Percentiles rank a stretch among this genome's conserved stretches.
phyloP scores from a whole-genome alignment of 2,329 filamentous ascomycete species.

The Sordariomycetes sp. region DNA sequence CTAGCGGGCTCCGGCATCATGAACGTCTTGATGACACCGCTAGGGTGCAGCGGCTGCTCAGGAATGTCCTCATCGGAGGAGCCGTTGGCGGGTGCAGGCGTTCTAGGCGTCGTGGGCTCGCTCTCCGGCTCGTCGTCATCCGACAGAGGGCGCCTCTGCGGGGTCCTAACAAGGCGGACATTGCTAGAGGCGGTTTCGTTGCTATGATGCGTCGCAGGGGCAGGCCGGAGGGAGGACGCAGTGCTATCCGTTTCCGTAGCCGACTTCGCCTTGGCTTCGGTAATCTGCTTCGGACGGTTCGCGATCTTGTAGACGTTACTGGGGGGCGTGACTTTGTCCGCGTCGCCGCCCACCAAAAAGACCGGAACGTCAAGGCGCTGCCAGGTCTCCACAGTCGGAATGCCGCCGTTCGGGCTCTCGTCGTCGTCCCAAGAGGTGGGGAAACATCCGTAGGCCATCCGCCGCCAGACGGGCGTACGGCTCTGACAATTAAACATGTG shows the following conservation, averaged over 20 bases:
- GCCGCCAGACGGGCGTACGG: constrained; percentile 66
- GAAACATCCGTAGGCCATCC: constrained; percentile 63
- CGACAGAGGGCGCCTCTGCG: background rate
- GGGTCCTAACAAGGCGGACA: background rate
- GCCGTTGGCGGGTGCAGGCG: background rate
- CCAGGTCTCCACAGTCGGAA: constrained; percentile 64
- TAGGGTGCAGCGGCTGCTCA: constrained; percentile 31
- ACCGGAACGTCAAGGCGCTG: constrained; percentile 57
- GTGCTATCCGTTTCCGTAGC: background rate
- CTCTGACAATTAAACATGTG: constrained; percentile 72
- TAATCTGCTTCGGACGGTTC: background rate
- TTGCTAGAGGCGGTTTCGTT: background rate
- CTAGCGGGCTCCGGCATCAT: constrained; percentile 66
- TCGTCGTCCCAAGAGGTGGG: constrained; percentile 42
- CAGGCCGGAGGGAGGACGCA: background rate
- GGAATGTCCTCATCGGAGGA: constrained; percentile 22
- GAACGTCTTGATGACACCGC: constrained; percentile 48
- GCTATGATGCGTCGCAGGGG: background rate
- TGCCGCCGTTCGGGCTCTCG: constrained; percentile 36
- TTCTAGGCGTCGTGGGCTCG: constrained; percentile 4
- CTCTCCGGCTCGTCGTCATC: constrained; percentile 1
- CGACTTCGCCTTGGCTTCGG: background rate
- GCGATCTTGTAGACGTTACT: constrained; percentile 57
- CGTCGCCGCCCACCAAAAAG: constrained; percentile 64
- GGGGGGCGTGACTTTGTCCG: constrained; percentile 64